Evolutionary conservation across 2,329 filamentous ascomycete species (phyloP).

Genomic region (Colletotrichum horii): DNA sequence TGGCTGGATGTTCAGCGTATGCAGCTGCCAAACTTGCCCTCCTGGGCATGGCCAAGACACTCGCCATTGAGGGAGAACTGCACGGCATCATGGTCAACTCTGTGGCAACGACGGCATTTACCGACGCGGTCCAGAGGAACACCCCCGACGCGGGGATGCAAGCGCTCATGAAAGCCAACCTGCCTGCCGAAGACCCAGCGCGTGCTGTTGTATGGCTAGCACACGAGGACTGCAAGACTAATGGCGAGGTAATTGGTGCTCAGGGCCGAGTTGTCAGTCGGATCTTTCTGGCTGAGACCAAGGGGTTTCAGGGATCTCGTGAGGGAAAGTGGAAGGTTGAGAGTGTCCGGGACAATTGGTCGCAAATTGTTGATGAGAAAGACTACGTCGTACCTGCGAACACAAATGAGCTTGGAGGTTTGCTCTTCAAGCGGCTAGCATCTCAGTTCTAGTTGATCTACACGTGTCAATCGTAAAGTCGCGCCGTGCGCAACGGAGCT

Average conservation of each 20-base stretch:
- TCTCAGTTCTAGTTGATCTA: neutral
- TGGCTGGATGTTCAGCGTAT: neutral
- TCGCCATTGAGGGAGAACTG: neutral
- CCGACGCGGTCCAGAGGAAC: neutral
- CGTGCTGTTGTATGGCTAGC: neutral
- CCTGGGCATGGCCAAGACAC: neutral
- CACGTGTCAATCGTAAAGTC: fast-evolving
- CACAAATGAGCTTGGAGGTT: neutral
- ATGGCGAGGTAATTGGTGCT: neutral
- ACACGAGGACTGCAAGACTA: neutral
- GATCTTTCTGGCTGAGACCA: neutral
- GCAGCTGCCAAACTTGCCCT: neutral
- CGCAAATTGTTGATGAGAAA: neutral
- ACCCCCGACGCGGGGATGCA: neutral
- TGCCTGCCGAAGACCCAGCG: neutral
- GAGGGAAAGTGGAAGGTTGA: neutral
- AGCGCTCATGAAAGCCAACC: neutral
- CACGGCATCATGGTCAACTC: neutral
- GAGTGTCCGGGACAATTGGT: neutral
- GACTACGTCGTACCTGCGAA: neutral
- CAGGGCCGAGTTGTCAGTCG: neutral
- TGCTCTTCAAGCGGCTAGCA: neutral
- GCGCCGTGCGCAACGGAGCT: fast-evolving
- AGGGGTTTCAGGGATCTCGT: neutral
- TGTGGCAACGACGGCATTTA: neutral